Evolutionary conservation across 495 filamentous ascomycete species (phyloP), one percentile per base, ranked within the genome.

Genomic region (Aspergillus panamensis): DNA sequence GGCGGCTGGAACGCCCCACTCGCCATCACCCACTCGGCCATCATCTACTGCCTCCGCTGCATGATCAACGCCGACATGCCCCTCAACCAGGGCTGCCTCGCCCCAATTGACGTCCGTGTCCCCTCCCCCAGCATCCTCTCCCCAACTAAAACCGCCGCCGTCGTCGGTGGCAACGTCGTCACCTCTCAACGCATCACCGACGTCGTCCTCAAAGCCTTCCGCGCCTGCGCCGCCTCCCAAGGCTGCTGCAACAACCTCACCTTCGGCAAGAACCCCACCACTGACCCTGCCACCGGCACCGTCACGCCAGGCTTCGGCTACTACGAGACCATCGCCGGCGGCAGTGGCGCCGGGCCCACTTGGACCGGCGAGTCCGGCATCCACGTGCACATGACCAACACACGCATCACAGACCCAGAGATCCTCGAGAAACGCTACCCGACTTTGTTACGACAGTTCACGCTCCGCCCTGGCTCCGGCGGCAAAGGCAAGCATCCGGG

Each of bases 301-400:
- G 91, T 91, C 62, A 73, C 84, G 16, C 77, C 84, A n/a, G 92
- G 91, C 14, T 98, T 98, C 69, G 94, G 94, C 16, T 98, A 98
- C 79, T 97, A 97, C 74, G 92, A 97, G 74, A 97, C 92, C 1
- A 96, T 97, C 66, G 91, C 93, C 3, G 94, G 94, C 25, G 94
- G 94, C 8, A 88, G 84, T 61, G 94, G 94, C 51, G 94, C 94
- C 0, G 92, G 93, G 0, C 83, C 88, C 1, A 81, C 81, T 35
- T 98, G 94, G 94, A 81, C 90, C 53, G 94, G 94, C 44, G 91
- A 91, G 8, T 87, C 82, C 50, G 94, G 94, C 43, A 90, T 97
- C 44, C 94, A 98, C 68, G 87, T 86, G 19, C 93, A 97, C 72
- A 98, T 97, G 93, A 98, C 94, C n/a, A 98, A 98, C 70, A 98